Base-by-base conservation (phyloP, 257 asterid genomes). In the Solanum pinnatisectum region DNA sequence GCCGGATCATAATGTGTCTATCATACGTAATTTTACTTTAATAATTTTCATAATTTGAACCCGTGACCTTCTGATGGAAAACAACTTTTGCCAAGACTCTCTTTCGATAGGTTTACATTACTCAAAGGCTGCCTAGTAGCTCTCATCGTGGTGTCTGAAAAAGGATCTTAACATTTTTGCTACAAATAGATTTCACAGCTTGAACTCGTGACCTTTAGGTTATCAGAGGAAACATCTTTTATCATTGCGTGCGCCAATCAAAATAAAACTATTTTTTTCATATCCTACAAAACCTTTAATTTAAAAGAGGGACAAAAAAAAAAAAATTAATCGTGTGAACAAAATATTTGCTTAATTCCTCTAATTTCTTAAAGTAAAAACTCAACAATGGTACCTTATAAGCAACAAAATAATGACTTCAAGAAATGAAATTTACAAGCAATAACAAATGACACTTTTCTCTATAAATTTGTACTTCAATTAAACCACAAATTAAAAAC, bases 391-490 rank as follows among this genome's bases (percentile, higher is more conserved):
- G 30, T n/a, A 82, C 27, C 70, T 18, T 39, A 18, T 49, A 82
- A 49, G 86, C 86, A 82, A 82, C 16, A 16, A 37, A 42, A n/a
- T 70, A 15, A 30, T 79, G 39, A 79, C 85, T 79, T 44, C 40
- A 79, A 79, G 67, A 44, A 78, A 82, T 82, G 70, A 82, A 49
- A 32, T 70, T 82, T 49, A 10, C 70, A 82, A 82, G 70, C 86
- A 82, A 82, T 18, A 49, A 9, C 27, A 82, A 71, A 49, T 32
- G 3, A 82, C 30, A 30, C 68, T 30, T 30, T 30, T 10, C 70
- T 30, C 42, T 82, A 82, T 82, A 82, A 82, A 82, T 27, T 82
- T 32, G 6, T 5, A 49, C 25, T 49, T 11, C 42, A 82, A 46
- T 27, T 37, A 18, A 82, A 1, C 70, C 22, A 49, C 40, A 49